Base-by-base conservation (phyloP, 83 land plant species). In the Isoetes engelmannii region DNA sequence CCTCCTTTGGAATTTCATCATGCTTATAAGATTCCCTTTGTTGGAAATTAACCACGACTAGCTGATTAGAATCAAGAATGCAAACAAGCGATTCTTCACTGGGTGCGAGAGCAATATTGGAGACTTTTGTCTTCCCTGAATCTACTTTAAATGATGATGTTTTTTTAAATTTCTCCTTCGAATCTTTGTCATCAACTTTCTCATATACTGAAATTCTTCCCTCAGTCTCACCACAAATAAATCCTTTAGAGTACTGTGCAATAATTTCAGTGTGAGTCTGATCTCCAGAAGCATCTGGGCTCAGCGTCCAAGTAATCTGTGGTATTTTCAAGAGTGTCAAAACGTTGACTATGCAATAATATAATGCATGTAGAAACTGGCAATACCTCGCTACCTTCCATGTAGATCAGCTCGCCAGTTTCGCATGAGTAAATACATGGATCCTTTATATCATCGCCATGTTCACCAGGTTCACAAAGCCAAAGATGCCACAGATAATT, bases 341-440 rank as follows among this genome's bases (percentile, higher is more conserved):
- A 44, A 10, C 19, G 13, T 46, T 10, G 8, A 65, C 58, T 44
- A 13, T 18, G 13, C 10, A 13, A 12, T 20, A 10, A 61, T 15
- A 61, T n/a, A 12, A 20, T n/a, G 57, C 8, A 47, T 3, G 12
- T 68, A 12, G 12, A 12, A 69, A 44, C 5, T 18, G 19, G 3
- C 9, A 8, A 7, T 48, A 79, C 81, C 81, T 79, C 81, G 12
- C 81, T 77, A 50, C 73, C 78, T 62, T 79, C 81, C 13, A 69
- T 73, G 37, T 69, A 56, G n/a, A 79, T 60, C 53, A 79, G 68
- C 20, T 79, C 81, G 18, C 81, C 81, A 51, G 57, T 61, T 28
- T 69, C 72, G 4, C 63, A 50, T 6, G 76, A 43, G 44, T 79
- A 79, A 13, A 79, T 79, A 10, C 77, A 73, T 5, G 74, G 44